Base-by-base conservation (phyloP, 306 rosid genomes). In the Vigna mungo region DNA sequence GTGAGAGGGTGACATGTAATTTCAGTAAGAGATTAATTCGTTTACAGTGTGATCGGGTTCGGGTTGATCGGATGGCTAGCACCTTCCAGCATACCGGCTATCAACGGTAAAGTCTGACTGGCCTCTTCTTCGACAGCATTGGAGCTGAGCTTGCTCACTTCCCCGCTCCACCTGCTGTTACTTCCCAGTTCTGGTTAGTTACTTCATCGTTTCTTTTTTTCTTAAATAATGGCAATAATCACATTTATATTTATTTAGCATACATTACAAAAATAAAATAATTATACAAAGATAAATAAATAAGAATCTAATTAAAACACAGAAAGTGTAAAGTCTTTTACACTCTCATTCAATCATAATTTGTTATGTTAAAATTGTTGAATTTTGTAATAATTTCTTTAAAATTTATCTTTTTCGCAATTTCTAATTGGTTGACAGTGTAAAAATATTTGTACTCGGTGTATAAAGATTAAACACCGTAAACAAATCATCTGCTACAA, bases 41-140 rank as follows among this genome's bases (percentile, higher is more conserved):
- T 92, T 81, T 86, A 81, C 73, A 95, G 85, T 72, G 98, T 95
- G 83, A 92, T 95, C 21, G 97, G 97, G 43, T 95, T 95, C 59
- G 99, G 97, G 60, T 84, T 95, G 86, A 90, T 95, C 68, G 99
- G 99, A 23, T 95, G 97, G 97, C 0, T 92, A 17, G 97, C 90
- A 39, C 99, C 97, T 0, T 95, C 99, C 1, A 90, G 97, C 86
- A 65, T 95, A 15, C 99, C 97, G 10, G 96, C 73, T 20, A 95
- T 95, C 82, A 0, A 81, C 41, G 97, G 99, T 9, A 92, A 95
- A 95, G 99, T 82, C 81, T 92, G 9, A 89, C 94, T 5, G 90
- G 96, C 1, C 93, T 95, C 44, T 95, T 95, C 90, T 92, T 95
- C 20, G 97, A 95, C 49, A 92, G 97, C 92, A 94, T 90, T 65